Evolutionary conservation across 179 eudicot genomes (phyloP).

Genomic region (Sideroxylon spinosum): DNA sequence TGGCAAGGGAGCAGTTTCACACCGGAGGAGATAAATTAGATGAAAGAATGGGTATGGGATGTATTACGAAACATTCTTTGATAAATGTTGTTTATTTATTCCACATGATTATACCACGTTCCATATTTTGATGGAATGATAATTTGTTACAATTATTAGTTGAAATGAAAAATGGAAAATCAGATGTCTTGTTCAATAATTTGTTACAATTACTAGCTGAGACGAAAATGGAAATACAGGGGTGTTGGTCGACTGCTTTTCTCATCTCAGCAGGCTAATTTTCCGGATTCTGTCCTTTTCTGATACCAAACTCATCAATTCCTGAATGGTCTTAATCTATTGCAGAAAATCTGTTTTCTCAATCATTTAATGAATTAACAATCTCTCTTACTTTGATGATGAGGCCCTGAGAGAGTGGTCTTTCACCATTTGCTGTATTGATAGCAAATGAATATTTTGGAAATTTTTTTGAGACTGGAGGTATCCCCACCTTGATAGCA

Average conservation of each 20-base stretch:
- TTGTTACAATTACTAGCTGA: background rate
- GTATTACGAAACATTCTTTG: slow-evolving; percentile 10
- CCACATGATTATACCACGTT: background rate
- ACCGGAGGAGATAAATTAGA: background rate
- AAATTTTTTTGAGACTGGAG: too few relatives aligned
- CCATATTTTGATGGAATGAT: background rate
- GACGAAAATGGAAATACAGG: background rate
- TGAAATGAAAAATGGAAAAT: too few relatives aligned
- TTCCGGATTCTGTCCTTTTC: background rate
- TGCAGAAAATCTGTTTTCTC: background rate
- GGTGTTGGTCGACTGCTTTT: background rate
- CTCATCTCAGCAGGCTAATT: background rate
- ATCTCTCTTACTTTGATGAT: too few relatives aligned
- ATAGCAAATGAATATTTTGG: too few relatives aligned
- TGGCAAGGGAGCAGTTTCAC: background rate
- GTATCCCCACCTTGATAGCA: too few relatives aligned
- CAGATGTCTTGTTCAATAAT: background rate
- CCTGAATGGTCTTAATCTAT: background rate
- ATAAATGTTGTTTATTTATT: background rate
- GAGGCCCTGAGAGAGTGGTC: too few relatives aligned
- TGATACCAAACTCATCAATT: background rate
- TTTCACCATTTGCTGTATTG: too few relatives aligned
- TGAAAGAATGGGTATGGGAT: background rate
- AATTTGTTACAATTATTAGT: background rate
- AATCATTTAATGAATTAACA: background rate